Evolutionary conservation across 1,284 basidiomycete species (phyloP).

Genomic region (Ceratobasidium sp.): DNA sequence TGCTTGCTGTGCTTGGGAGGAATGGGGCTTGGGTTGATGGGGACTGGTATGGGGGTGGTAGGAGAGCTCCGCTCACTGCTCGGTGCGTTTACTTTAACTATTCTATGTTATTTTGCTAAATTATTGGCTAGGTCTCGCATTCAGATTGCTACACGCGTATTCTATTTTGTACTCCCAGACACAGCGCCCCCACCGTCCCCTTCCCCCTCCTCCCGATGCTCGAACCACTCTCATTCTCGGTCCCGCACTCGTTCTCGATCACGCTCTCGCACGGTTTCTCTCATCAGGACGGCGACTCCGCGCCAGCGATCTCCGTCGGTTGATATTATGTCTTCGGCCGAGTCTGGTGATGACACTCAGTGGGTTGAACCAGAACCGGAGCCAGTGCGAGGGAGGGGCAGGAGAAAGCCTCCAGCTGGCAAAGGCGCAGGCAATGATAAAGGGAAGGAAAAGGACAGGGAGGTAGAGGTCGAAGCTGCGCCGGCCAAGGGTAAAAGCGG

Average conservation of each 20-base stretch:
- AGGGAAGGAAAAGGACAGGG: slow-evolving; percentile 48
- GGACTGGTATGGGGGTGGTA: slow-evolving; percentile 90
- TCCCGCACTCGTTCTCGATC: slow-evolving; percentile 34
- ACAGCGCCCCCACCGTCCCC: slow-evolving; percentile 33
- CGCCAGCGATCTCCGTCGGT: slow-evolving; percentile 73
- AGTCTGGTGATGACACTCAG: slow-evolving; percentile 65
- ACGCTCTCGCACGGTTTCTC: slow-evolving; percentile 22
- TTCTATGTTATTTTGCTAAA: slow-evolving; percentile 1
- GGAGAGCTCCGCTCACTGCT: slow-evolving; percentile 82
- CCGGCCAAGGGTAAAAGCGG: slow-evolving; percentile 14
- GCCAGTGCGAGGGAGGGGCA: not conserved
- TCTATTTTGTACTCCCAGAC: slow-evolving; percentile 90
- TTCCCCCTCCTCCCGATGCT: slow-evolving; percentile 34
- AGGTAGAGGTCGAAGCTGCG: slow-evolving; percentile 46
- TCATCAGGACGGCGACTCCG: slow-evolving; percentile 9
- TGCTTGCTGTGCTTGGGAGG: slow-evolving; percentile 89
- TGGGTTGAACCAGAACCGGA: slow-evolving; percentile 48
- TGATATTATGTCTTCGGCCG: slow-evolving; percentile 82
- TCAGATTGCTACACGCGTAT: slow-evolving; percentile 97
- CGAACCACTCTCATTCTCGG: slow-evolving; percentile 24
- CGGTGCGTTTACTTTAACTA: slow-evolving; percentile 64
- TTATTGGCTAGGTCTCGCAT: slow-evolving; percentile 83
- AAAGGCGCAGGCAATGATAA: slow-evolving; percentile 59
- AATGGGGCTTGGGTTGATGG: slow-evolving; percentile 99
- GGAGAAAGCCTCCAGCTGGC: slow-evolving; percentile 11